Percentiles rank a stretch among this genome's conserved stretches.
phyloP scores from a whole-genome alignment of 140 eudicot genomes.

The Flaveria floridana region DNA sequence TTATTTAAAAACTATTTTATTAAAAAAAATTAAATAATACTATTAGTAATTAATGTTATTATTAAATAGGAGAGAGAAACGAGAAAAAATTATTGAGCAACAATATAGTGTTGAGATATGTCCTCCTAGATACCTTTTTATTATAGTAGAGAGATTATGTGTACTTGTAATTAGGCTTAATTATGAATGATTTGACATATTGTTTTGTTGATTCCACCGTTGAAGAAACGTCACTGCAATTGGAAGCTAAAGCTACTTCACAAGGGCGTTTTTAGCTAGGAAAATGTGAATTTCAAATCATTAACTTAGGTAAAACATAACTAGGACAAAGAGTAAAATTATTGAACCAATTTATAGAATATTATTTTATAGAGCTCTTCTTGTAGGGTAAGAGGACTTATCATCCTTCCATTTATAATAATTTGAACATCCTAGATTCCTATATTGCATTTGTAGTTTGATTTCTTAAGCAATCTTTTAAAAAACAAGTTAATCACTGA shows the following conservation, averaged over 20 bases:
- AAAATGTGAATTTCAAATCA: neutral
- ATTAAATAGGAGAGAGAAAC: too few relatives aligned
- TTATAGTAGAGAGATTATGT: too few relatives aligned
- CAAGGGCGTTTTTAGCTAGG: neutral
- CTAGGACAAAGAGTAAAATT: neutral
- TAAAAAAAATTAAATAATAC: too few relatives aligned
- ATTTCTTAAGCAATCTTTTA: too few relatives aligned
- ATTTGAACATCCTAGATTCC: too few relatives aligned
- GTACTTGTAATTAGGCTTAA: neutral
- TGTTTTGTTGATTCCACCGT: slow-evolving; percentile 22
- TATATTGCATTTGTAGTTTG: too few relatives aligned
- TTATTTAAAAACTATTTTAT: too few relatives aligned
- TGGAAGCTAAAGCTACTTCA: slow-evolving; percentile 20
- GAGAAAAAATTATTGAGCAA: too few relatives aligned
- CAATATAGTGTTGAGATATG: too few relatives aligned
- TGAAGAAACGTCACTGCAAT: slow-evolving; percentile 7
- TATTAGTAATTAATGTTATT: too few relatives aligned
- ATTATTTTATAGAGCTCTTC: neutral
- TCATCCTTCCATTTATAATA: neutral
- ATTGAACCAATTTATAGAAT: neutral
- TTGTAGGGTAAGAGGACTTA: neutral
- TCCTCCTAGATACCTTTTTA: too few relatives aligned
- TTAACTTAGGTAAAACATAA: slow-evolving; percentile 3
- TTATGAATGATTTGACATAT: slow-evolving; percentile 17
- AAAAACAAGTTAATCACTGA: too few relatives aligned